Percentiles rank a stretch among this genome's conserved stretches.
Conservation (phyloP, 2,329 filamentous ascomycete genomes). For the Fusarium avenaceum region DNA sequence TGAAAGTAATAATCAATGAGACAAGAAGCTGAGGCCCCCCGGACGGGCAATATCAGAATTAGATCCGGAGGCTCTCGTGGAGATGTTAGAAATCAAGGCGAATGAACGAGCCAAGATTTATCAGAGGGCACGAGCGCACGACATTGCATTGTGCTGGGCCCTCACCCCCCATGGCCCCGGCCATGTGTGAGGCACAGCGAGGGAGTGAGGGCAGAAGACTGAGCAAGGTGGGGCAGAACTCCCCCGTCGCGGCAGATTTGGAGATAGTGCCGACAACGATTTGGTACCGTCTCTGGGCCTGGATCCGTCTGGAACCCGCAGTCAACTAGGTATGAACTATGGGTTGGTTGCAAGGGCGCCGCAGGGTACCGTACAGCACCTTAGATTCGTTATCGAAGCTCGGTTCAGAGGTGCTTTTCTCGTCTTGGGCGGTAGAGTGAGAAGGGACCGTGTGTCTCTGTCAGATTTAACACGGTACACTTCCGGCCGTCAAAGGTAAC, state of each 20-base stretch:
- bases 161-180: constrained; percentile 47
- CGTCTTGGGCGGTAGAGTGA: constrained; percentile 23
- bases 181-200: constrained; percentile 48
- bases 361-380: constrained; percentile 33
- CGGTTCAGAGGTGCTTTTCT: constrained; percentile 22
- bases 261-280: constrained; percentile 51
- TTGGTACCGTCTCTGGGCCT: constrained; percentile 42
- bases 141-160: constrained; percentile 51
- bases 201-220: constrained; percentile 46
- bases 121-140: constrained; percentile 50
- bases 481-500: not conserved
- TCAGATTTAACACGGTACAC: constrained; percentile 33
- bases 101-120: constrained; percentile 51
- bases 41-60: constrained; percentile 45
- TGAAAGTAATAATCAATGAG: constrained; percentile 37
- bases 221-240: constrained; percentile 48
- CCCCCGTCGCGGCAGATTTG: constrained; percentile 50
- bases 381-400: constrained; percentile 35
- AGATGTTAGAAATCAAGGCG: constrained; percentile 47
- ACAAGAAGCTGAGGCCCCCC: constrained; percentile 36
- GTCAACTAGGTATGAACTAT: constrained; percentile 41
- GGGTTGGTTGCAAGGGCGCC: constrained; percentile 37
- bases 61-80: constrained; percentile 47
- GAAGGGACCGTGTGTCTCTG: constrained; percentile 33
- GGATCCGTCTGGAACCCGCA: constrained; percentile 42